phyloP scores from a whole-genome alignment of 306 rosid genomes.

The Rubus parviflorus region DNA sequence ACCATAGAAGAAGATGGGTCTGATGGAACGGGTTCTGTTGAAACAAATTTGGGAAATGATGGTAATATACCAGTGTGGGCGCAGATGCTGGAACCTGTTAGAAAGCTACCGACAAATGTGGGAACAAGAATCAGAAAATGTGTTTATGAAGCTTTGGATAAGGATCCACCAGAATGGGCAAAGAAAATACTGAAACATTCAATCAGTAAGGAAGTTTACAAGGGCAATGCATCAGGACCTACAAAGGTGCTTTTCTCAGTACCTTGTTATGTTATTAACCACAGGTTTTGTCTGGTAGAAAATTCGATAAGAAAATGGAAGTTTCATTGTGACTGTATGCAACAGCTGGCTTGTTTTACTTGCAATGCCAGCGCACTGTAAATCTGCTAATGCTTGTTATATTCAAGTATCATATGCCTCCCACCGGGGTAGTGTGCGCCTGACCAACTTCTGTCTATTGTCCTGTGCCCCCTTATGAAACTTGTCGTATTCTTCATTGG shows the following conservation, averaged over 20 bases:
- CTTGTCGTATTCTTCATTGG: background rate
- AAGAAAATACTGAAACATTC: constrained; percentile 75
- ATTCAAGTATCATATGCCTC: background rate
- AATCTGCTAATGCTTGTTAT: background rate
- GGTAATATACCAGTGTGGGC: constrained; percentile 92
- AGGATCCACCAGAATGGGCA: constrained; percentile 96
- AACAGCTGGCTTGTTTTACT: background rate
- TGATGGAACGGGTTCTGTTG: constrained; percentile 54
- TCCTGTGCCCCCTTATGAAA: background rate
- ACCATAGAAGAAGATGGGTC: constrained; percentile 78
- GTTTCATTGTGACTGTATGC: background rate
- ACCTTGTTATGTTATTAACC: constrained; percentile 27
- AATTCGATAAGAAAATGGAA: background rate
- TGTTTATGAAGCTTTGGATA: constrained; percentile 75
- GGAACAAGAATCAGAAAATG: constrained; percentile 98
- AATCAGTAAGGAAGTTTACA: constrained; percentile 94
- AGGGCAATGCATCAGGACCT: constrained; percentile 99
- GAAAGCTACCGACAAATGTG: constrained; percentile 95
- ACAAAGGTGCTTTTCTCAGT: constrained; percentile 69
- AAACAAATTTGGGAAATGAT: constrained; percentile 43
- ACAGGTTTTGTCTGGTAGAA: background rate
- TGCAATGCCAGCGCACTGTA: background rate
- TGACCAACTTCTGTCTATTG: background rate
- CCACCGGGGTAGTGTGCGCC: background rate
- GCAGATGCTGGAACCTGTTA: constrained; percentile 80